Conservation (phyloP, 768 basidiomycete genomes). For the Lactifluus hygrophoroides region DNA sequence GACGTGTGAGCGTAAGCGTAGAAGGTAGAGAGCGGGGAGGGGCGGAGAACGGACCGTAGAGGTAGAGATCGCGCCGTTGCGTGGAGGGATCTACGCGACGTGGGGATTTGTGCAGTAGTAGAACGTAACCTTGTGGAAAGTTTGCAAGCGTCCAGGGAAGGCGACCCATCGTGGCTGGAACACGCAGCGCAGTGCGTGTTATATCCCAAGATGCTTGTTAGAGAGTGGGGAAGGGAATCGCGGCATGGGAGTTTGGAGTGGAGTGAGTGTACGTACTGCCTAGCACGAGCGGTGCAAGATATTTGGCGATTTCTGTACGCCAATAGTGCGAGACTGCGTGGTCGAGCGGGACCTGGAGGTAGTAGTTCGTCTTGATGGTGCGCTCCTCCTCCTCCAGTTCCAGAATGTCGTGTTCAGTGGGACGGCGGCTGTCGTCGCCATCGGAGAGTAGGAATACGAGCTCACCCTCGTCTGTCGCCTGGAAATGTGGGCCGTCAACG, state of each 20-base stretch:
- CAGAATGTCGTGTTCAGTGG: not conserved
- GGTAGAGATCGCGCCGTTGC: constrained; percentile 7
- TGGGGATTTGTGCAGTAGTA: constrained; percentile 3
- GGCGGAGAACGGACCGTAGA: constrained; percentile 3
- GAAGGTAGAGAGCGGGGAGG: too few relatives aligned
- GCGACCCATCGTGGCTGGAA: constrained; percentile 3
- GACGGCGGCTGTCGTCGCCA: constrained; percentile 10
- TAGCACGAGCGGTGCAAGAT: constrained; percentile 12
- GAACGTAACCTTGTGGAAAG: constrained; percentile 11
- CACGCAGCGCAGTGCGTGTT: not conserved
- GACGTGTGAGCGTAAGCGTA: not conserved
- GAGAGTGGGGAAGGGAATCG: not conserved
- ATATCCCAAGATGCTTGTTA: not conserved
- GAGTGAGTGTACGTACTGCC: not conserved
- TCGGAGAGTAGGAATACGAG: constrained; percentile 2
- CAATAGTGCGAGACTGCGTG: constrained; percentile 7
- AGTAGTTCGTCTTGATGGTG: constrained; percentile 1
- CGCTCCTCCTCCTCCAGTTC: not conserved
- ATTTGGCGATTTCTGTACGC: constrained; percentile 13
- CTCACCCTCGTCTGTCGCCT: constrained; percentile 4
- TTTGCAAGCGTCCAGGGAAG: constrained; percentile 9
- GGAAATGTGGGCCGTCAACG: constrained; percentile 1
- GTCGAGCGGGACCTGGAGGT: constrained; percentile 3
- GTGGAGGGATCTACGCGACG: not conserved
- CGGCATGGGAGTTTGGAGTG: not conserved